Evolutionary conservation across 148 eudicot genomes (phyloP).

Genomic region (Nepenthes gracilis): DNA sequence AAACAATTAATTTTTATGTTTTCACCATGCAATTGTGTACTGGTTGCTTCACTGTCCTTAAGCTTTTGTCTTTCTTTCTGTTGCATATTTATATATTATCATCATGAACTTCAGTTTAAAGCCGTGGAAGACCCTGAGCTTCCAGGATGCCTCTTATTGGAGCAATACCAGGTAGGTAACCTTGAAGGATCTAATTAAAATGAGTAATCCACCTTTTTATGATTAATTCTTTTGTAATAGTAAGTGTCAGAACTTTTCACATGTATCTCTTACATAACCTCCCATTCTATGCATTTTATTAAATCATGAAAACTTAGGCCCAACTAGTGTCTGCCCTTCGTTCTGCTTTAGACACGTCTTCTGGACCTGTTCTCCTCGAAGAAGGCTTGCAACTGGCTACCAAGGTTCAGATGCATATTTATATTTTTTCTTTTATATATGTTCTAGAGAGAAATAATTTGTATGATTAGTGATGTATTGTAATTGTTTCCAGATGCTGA

Average conservation of each 20-base stretch:
- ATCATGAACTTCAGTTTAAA: slow-evolving; percentile 57
- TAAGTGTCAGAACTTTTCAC: no score
- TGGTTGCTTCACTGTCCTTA: not conserved
- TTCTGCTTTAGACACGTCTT: slow-evolving; percentile 72
- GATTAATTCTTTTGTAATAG: no score
- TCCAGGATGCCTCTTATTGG: slow-evolving; percentile 77
- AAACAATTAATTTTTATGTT: no score
- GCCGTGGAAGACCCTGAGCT: slow-evolving; percentile 80
- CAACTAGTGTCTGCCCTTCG: slow-evolving; percentile 95
- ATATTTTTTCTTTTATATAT: not conserved
- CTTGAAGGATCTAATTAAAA: not conserved
- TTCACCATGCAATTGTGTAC: not conserved
- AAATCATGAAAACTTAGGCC: slow-evolving; percentile 38
- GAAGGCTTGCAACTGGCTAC: slow-evolving; percentile 95
- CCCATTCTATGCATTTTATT: no score
- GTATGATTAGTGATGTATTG: slow-evolving; percentile 8
- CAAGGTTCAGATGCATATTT: slow-evolving; percentile 38
- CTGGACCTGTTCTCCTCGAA: slow-evolving; percentile 86
- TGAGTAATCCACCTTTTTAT: no score
- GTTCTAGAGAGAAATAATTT: not conserved
- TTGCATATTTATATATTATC: not conserved
- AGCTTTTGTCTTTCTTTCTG: not conserved
- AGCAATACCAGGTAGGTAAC: slow-evolving; percentile 97
- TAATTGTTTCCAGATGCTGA: slow-evolving; percentile 53
- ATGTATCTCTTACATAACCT: no score